phyloP scores from a whole-genome alignment of 345 rosid species.

The Eutrema yunnanense region DNA sequence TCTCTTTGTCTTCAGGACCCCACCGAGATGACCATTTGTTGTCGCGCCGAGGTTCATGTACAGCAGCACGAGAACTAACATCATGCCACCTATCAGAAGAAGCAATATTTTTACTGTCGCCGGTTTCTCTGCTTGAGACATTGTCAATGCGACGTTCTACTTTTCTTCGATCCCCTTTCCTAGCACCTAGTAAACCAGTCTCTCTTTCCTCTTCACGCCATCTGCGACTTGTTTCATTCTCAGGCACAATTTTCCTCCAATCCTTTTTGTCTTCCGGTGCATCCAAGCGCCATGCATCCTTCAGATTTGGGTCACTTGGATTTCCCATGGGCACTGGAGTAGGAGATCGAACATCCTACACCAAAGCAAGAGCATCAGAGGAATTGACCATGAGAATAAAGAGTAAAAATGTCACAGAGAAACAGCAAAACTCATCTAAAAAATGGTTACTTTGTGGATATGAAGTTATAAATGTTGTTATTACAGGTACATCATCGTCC shows the following conservation, averaged over 20 bases:
- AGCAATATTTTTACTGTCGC: conserved; percentile 48
- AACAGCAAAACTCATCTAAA: neutral
- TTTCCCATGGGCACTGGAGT: conserved; percentile 39
- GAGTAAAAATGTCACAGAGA: neutral
- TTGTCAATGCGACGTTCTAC: conserved; percentile 45
- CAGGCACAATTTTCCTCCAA: conserved; percentile 47
- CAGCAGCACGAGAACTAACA: conserved; percentile 46
- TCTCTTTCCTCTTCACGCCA: conserved; percentile 94
- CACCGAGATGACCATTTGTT: conserved; percentile 96
- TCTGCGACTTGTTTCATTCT: conserved; percentile 48
- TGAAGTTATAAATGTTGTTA: neutral
- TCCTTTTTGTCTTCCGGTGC: conserved; percentile 63
- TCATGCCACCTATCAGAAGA: conserved; percentile 75
- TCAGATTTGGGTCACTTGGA: conserved; percentile 42
- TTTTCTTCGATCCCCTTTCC: conserved; percentile 56
- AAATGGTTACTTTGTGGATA: neutral
- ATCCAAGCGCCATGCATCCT: conserved; percentile 66
- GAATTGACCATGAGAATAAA: neutral
- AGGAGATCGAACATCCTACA: conserved; percentile 51
- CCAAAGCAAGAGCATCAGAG: conserved; percentile 1
- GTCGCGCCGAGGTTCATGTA: conserved; percentile 76
- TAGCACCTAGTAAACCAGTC: conserved; percentile 55
- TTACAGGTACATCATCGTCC: conserved; percentile 1
- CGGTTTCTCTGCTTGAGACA: conserved; percentile 26
- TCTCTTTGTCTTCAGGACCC: conserved; percentile 97